A percentile compares a stretch with the other conserved stretches of the same genome.
Evolutionary conservation across 2,329 filamentous ascomycete species (phyloP).

Genomic region (Dryadomyces quercus-mongolicae): DNA sequence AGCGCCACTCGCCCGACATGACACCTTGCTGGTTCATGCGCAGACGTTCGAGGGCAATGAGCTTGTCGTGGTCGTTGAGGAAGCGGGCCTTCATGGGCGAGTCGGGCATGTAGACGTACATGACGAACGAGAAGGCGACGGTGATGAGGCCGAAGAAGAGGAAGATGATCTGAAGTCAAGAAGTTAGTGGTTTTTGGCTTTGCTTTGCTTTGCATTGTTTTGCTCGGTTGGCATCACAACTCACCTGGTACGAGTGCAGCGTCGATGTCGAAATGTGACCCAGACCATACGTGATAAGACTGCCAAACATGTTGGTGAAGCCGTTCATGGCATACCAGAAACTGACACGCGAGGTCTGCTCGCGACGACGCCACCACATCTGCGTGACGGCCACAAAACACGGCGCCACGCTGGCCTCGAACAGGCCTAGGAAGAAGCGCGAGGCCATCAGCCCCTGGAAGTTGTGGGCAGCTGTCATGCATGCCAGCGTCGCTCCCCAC

Average conservation of each 20-base stretch:
- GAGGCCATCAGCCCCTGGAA: slow-evolving; percentile 22
- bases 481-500: slow-evolving; percentile 14
- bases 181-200: too few species aligned
- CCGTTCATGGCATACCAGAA: slow-evolving; percentile 52
- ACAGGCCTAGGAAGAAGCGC: slow-evolving; percentile 27
- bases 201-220: too few species aligned
- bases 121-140: slow-evolving; percentile 30
- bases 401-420: slow-evolving; percentile 27
- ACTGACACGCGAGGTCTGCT: slow-evolving; percentile 44
- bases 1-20: slow-evolving; percentile 37
- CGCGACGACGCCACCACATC: slow-evolving; percentile 49
- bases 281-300: slow-evolving; percentile 44
- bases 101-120: slow-evolving; percentile 36
- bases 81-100: slow-evolving; percentile 37
- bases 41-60: slow-evolving; percentile 40
- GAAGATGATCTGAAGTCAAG: slow-evolving; percentile 33
- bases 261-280: slow-evolving; percentile 38
- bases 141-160: slow-evolving; percentile 40
- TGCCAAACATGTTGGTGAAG: slow-evolving; percentile 43
- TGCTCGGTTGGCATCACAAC: too few species aligned
- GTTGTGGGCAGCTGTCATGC: slow-evolving; percentile 17
- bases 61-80: slow-evolving; percentile 35
- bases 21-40: slow-evolving; percentile 42
- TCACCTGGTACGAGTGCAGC: slow-evolving; percentile 19
- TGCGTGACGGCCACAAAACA: slow-evolving; percentile 46